phyloP scores from a whole-genome alignment of 148 eudicot species.

The Tetragonia tetragonoides region DNA sequence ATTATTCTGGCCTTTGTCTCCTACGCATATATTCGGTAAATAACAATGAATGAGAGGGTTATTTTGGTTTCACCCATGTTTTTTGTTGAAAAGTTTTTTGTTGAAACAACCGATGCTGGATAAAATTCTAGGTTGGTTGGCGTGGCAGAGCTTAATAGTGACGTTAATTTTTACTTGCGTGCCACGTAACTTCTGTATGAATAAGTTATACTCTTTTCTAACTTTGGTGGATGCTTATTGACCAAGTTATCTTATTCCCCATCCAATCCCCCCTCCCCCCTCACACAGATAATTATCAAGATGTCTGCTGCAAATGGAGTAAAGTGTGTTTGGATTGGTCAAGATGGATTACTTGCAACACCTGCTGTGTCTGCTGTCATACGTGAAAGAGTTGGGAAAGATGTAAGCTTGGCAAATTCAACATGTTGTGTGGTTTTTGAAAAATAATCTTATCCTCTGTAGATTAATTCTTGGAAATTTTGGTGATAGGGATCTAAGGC shows the following conservation, averaged over 20 bases:
- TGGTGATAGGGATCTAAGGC: slow-evolving; percentile 73
- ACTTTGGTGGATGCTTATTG: not conserved
- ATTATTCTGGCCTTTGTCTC: not conserved
- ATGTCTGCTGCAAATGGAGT: slow-evolving; percentile 99
- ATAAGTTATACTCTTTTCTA: not conserved
- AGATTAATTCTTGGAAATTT: slow-evolving; percentile 1
- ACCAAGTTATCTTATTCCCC: not conserved
- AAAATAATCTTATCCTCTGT: not conserved
- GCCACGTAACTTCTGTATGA: not conserved
- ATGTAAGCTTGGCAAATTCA: slow-evolving; percentile 53
- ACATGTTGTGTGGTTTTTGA: not conserved
- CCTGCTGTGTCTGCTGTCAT: slow-evolving; percentile 98
- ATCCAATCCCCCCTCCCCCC: not conserved
- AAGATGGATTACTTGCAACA: slow-evolving; percentile 83
- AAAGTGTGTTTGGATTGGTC: slow-evolving; percentile 94
- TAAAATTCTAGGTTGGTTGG: not conserved
- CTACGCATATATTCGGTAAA: not conserved
- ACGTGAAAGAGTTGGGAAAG: slow-evolving; percentile 87
- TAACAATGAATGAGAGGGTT: not conserved
- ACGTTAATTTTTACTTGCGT: not conserved
- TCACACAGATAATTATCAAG: slow-evolving; percentile 77
- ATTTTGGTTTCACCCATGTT: not conserved
- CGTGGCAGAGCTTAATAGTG: not conserved
- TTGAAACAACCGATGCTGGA: not conserved
- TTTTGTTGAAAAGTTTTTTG: no score